A percentile compares a stretch with the other conserved stretches of the same genome.
Evolutionary conservation across 257 asterid species (phyloP).

Genomic region (Penstemon eatonii): DNA sequence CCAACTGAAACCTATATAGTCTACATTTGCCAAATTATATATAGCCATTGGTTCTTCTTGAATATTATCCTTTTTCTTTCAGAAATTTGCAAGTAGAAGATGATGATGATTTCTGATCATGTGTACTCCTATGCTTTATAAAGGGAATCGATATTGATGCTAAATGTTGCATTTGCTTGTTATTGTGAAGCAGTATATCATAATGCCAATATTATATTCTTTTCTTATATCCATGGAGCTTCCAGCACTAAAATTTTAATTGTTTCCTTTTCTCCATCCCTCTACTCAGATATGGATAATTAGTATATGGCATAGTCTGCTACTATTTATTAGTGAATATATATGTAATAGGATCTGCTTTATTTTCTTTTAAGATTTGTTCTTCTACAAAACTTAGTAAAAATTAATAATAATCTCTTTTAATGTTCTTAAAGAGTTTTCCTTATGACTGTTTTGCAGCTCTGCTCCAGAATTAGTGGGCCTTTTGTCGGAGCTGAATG

Average conservation of each 20-base stretch:
- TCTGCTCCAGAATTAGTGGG: conserved; percentile 94
- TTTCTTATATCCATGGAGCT: neutral
- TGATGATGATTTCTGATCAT: too few species aligned
- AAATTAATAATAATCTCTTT: neutral
- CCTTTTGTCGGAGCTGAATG: conserved; percentile 78
- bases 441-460: conserved; percentile 48
- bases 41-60: too few species aligned
- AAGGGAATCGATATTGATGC: neutral
- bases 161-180: conserved; percentile 12
- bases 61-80: too few species aligned
- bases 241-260: neutral
- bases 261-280: neutral
- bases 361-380: conserved; percentile 14
- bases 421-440: conserved; percentile 15
- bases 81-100: too few species aligned
- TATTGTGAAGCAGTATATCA: neutral
- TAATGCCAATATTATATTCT: neutral
- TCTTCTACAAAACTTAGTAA: neutral
- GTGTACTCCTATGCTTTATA: neutral
- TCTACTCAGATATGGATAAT: conserved; percentile 1
- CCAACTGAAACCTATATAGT: too few species aligned
- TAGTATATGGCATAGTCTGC: conserved; percentile 6
- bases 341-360: conserved; percentile 12
- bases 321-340: conserved; percentile 17
- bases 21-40: too few species aligned